Percentiles rank a stretch among this genome's conserved stretches.
Conservation (phyloP, 495 filamentous ascomycete species). For the Tuber magnatum region DNA sequence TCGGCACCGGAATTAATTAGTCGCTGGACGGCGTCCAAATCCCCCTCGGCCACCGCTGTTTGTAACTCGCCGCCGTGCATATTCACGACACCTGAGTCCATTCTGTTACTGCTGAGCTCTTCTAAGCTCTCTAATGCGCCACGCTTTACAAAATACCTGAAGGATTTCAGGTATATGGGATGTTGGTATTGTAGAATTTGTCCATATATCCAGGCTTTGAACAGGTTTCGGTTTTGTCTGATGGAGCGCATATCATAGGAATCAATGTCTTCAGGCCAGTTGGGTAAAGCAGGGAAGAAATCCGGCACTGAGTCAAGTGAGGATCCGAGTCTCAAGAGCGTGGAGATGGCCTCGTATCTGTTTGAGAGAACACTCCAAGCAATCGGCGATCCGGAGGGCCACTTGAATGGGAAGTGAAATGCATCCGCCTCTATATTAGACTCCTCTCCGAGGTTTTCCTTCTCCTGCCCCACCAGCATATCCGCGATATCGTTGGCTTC, state of each 20-base stretch:
- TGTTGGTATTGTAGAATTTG: conserved; percentile 2
- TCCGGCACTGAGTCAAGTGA: conserved; percentile 9
- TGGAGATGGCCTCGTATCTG: conserved; percentile 1
- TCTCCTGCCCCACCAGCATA: conserved; percentile 11
- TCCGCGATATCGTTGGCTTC: conserved; percentile 15
- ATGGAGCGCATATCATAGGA: background rate
- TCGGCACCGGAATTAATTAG: conserved; percentile 8
- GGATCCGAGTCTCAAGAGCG: conserved; percentile 10
- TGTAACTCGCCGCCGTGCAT: background rate
- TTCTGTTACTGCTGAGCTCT: background rate
- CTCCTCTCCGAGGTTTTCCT: conserved; percentile 3
- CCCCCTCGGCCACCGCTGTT: background rate
- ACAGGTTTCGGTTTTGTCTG: background rate
- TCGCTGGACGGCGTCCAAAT: conserved; percentile 5
- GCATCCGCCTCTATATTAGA: conserved; percentile 15
- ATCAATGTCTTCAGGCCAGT: conserved; percentile 7
- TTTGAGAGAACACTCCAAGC: conserved; percentile 23
- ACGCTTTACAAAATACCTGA: background rate
- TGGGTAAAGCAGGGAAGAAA: conserved; percentile 12
- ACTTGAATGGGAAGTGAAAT: conserved; percentile 21
- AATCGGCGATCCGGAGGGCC: conserved; percentile 24
- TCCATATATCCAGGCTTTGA: conserved; percentile 9
- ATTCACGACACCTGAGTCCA: background rate
- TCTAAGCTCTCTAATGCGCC: background rate
- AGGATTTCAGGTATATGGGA: background rate